Evolutionary conservation across 1,139 yeast genomes (phyloP).

Genomic region (Diutina catenulata): DNA sequence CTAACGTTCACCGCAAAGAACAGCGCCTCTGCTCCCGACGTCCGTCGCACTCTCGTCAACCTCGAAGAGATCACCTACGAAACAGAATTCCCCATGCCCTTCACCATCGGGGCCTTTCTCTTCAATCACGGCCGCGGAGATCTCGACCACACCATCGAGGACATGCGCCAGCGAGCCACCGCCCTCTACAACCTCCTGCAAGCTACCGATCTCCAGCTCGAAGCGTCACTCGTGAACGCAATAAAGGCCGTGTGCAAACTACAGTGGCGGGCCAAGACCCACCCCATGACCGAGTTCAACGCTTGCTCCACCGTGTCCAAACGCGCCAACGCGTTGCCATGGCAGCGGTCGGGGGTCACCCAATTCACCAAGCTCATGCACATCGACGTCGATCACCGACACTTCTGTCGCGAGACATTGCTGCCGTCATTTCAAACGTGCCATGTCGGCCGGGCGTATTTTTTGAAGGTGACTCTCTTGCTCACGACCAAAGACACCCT

Average conservation of each 20-base stretch:
- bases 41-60: not conserved
- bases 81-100: not conserved
- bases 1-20: not conserved
- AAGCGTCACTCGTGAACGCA: not conserved
- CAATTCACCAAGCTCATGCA: not conserved
- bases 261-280: not conserved
- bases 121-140: slow-evolving; percentile 1
- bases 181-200: not conserved
- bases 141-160: not conserved
- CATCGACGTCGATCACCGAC: slow-evolving; percentile 3
- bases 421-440: not conserved
- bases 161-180: not conserved
- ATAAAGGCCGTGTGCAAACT: slow-evolving; percentile 1
- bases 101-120: not conserved
- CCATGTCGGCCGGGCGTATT: not conserved
- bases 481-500: too few species aligned
- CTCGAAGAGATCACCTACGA: slow-evolving; percentile 1
- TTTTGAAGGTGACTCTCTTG: not conserved
- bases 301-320: not conserved
- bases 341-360: not conserved
- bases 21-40: not conserved
- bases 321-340: not conserved
- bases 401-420: not conserved
- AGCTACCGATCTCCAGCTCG: not conserved
- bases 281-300: not conserved